Percentiles rank a stretch among this genome's conserved stretches.
Conservation (phyloP, 2,329 filamentous ascomycete species). For the Aspergillus bombycis region DNA sequence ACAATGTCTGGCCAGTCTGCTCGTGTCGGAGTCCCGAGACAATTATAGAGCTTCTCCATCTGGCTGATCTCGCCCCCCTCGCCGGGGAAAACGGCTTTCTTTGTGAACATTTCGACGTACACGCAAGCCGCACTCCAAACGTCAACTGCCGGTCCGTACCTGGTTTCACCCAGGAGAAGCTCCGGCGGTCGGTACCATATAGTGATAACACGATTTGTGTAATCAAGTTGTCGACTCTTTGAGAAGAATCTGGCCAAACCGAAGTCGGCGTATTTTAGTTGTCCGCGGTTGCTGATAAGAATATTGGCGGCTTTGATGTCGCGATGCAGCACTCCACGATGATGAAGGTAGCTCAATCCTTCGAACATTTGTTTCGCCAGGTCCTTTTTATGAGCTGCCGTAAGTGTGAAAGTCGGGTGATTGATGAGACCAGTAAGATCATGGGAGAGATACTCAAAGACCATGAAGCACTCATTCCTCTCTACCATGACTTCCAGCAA, state of each 20-base stretch:
- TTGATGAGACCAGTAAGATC: slow-evolving; percentile 94
- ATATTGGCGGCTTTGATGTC: slow-evolving; percentile 99
- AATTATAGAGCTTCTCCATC: slow-evolving; percentile 92
- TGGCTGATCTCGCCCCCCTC: slow-evolving; percentile 96
- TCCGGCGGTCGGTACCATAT: slow-evolving; percentile 97
- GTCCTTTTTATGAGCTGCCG: slow-evolving; percentile 86
- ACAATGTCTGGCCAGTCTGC: slow-evolving; percentile 84
- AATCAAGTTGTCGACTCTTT: slow-evolving; percentile 88
- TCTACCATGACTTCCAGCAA: slow-evolving; percentile 99
- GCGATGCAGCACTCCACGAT: slow-evolving; percentile 88
- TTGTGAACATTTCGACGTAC: slow-evolving; percentile 93
- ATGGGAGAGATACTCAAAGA: slow-evolving; percentile 96
- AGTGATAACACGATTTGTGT: slow-evolving; percentile 97
- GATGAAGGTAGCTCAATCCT: slow-evolving; percentile 90
- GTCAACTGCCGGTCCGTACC: slow-evolving; percentile 87
- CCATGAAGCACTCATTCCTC: slow-evolving; percentile 98
- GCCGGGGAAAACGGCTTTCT: slow-evolving; percentile 90
- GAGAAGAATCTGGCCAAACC: slow-evolving; percentile 95
- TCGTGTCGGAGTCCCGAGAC: slow-evolving; percentile 84
- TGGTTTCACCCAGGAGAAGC: slow-evolving; percentile 85
- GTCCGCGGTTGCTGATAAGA: slow-evolving; percentile 83
- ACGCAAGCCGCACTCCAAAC: slow-evolving; percentile 98
- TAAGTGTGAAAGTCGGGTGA: slow-evolving; percentile 86
- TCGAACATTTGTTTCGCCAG: slow-evolving; percentile 91
- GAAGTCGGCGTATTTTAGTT: slow-evolving; percentile 93